Evolutionary conservation across 2,329 filamentous ascomycete species (phyloP).

Genomic region (Stagonosporopsis vannaccii): DNA sequence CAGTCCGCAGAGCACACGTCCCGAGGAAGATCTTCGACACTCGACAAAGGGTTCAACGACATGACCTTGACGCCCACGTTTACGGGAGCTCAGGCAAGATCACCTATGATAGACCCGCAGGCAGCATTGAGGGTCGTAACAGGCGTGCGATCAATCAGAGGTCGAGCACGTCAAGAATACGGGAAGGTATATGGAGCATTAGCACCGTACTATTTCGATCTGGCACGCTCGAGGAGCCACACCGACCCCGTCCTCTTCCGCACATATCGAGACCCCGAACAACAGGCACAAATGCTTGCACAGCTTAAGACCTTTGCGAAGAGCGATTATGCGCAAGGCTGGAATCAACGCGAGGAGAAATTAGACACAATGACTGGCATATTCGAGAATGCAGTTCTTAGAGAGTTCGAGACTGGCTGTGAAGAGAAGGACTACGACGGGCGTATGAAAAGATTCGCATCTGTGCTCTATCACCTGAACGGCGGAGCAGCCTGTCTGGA

Average conservation of each 20-base stretch:
- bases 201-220: conserved; percentile 86
- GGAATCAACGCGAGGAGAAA: conserved; percentile 73
- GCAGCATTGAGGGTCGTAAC: conserved; percentile 74
- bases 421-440: conserved; percentile 88
- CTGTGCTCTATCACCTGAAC: conserved; percentile 83
- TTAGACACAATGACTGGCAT: conserved; percentile 77
- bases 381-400: conserved; percentile 88
- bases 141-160: conserved; percentile 77
- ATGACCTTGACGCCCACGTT: conserved; percentile 62
- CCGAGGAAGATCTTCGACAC: conserved; percentile 41
- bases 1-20: conserved; percentile 45
- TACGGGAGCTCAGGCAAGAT: conserved; percentile 37
- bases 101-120: conserved; percentile 60
- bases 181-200: conserved; percentile 89
- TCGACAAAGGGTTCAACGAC: conserved; percentile 80
- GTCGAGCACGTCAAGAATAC: conserved; percentile 86
- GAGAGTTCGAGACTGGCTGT: conserved; percentile 93
- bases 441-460: conserved; percentile 86
- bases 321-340: conserved; percentile 82
- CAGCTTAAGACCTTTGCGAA: conserved; percentile 80
- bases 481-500: conserved; percentile 81
- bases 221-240: conserved; percentile 74
- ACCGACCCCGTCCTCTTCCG: conserved; percentile 85
- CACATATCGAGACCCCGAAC: conserved; percentile 84
- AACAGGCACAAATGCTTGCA: conserved; percentile 87